Conservation (phyloP, 1,139 yeast genomes). For the Magnusiomyces tetraspermus region DNA sequence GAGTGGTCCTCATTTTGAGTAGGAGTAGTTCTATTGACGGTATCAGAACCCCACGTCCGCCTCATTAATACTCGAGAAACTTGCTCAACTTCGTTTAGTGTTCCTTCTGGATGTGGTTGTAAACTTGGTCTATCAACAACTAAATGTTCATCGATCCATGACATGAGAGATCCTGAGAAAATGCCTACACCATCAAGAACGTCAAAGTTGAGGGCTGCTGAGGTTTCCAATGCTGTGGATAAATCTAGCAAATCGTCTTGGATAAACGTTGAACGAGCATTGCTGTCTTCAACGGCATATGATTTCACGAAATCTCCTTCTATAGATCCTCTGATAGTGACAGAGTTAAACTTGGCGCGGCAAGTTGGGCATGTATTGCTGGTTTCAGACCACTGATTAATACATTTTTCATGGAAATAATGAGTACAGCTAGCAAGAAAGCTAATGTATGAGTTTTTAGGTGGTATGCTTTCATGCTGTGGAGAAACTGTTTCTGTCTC, state of each 20-base stretch:
- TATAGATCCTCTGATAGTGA: constrained; percentile 17
- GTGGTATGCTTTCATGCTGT: no score
- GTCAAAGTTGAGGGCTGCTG: no score
- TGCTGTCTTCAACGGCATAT: not conserved
- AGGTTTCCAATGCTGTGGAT: no score
- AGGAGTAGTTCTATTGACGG: not conserved
- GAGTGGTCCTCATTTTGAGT: not conserved
- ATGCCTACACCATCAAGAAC: no score
- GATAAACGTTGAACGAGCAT: not conserved
- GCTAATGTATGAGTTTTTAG: not conserved
- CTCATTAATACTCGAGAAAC: not conserved
- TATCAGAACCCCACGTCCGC: not conserved
- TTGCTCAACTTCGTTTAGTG: not conserved
- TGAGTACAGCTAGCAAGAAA: constrained; percentile 32
- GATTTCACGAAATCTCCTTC: not conserved
- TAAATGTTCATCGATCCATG: no score
- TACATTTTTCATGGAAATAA: constrained; percentile 41
- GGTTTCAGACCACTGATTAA: constrained; percentile 44
- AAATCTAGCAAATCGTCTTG: not conserved
- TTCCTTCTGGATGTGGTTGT: not conserved
- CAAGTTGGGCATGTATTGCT: constrained; percentile 49
- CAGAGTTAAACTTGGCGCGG: constrained; percentile 31
- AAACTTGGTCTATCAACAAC: no score
- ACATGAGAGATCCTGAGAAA: no score
- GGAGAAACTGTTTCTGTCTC: not conserved